These are phyloP conservation scores for Ophiosphaerella korrae DNA, from an alignment of 2,329 filamentous ascomycete genomes.

Conservation along the genomic window DNA sequence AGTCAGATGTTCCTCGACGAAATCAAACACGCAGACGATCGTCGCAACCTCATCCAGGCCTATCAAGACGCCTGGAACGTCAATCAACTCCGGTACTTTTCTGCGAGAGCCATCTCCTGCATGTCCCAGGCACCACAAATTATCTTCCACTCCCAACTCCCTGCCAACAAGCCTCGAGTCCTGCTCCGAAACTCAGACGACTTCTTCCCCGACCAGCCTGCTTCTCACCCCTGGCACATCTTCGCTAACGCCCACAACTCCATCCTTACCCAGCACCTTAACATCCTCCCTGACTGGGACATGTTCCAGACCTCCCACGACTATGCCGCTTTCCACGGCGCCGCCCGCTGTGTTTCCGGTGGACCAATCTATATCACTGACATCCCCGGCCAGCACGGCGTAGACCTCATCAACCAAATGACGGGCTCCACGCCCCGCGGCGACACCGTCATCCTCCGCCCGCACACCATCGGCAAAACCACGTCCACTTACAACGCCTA, in stretches of 20 bases:
- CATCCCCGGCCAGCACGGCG: constrained; percentile 78
- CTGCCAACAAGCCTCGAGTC: constrained; percentile 73
- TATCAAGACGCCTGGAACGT: constrained; percentile 90
- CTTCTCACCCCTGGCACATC: constrained; percentile 91
- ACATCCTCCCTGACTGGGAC: constrained; percentile 83
- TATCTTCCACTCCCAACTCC: constrained; percentile 82
- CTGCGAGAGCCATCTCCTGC: constrained; percentile 81
- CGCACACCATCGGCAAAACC: constrained; percentile 73
- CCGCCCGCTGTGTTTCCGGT: constrained; percentile 85
- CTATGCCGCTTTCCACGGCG: constrained; percentile 85
- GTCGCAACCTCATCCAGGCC: constrained; percentile 71
- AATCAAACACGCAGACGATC: constrained; percentile 68
- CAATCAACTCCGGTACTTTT: constrained; percentile 77
- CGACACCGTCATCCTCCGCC: constrained; percentile 80
- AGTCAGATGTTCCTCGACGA: constrained; percentile 88
- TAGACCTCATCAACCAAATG: constrained; percentile 78
- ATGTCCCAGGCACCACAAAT: constrained; percentile 91
- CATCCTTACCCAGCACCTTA: constrained; percentile 81
- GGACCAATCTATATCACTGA: constrained; percentile 96
- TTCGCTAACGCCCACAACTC: constrained; percentile 93
- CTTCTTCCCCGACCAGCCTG: constrained; percentile 83
- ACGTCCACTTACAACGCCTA: constrained; percentile 77
- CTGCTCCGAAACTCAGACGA: constrained; percentile 86
- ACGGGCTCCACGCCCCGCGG: constrained; percentile 73
- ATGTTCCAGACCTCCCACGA: constrained; percentile 72